Evolutionary conservation across 257 asterid genomes (phyloP).

Genomic region (Nicotiana attenuata): DNA sequence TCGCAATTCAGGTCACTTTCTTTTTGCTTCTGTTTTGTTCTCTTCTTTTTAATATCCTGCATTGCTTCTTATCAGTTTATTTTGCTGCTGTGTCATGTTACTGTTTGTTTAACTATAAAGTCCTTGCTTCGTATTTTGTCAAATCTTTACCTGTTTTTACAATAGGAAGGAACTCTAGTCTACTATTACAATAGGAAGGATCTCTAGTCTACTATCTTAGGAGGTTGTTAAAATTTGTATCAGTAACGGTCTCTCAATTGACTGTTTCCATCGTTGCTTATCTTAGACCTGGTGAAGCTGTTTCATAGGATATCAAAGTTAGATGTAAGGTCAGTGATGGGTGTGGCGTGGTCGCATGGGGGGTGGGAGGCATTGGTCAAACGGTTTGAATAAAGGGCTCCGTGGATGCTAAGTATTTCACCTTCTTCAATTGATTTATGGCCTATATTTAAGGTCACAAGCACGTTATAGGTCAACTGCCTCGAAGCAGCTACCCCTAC

Average conservation of each 20-base stretch:
- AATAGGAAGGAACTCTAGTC: not conserved
- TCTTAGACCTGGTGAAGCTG: not conserved
- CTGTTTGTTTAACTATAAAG: not conserved
- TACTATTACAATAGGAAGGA: not conserved
- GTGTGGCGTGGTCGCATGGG: not conserved
- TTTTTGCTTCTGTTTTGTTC: not conserved
- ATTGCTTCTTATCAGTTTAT: not conserved
- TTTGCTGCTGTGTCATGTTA: not conserved
- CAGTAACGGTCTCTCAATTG: not conserved
- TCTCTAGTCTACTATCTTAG: not conserved
- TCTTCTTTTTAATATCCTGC: not conserved
- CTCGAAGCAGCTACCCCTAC: not conserved
- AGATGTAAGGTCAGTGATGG: not conserved
- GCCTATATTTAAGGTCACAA: not conserved
- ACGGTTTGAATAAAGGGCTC: not conserved
- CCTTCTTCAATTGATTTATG: not conserved
- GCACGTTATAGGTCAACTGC: not conserved
- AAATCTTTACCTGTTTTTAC: not conserved
- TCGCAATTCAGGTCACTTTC: constrained; percentile 43
- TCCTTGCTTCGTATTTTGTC: not conserved
- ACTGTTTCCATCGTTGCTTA: not conserved
- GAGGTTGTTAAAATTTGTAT: not conserved
- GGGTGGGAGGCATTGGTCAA: not conserved
- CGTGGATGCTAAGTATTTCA: not conserved
- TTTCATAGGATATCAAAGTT: not conserved